Percentiles rank a stretch among this genome's conserved stretches.
These are phyloP conservation scores for Neofusicoccum kwambonambiense DNA, from an alignment of 2,329 filamentous ascomycete genomes.

Conservation along the genomic window DNA sequence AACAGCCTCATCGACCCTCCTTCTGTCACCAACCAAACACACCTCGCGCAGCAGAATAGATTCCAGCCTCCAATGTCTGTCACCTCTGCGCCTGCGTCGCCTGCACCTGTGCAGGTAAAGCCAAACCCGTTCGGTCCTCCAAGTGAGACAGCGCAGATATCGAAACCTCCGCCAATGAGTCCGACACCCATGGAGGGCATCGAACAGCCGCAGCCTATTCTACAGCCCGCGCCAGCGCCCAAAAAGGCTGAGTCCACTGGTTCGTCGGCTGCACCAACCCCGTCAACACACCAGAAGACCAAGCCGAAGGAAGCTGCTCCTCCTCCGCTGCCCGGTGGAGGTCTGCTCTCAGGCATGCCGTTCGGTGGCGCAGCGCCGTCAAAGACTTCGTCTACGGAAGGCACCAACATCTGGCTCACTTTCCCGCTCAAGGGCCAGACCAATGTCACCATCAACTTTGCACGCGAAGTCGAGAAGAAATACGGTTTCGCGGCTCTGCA, in stretches of 20 bases:
- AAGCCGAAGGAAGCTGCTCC: constrained; percentile 54
- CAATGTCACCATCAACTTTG: constrained; percentile 94
- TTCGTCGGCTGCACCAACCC: constrained; percentile 42
- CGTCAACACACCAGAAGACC: constrained; percentile 55
- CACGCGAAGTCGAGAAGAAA: constrained; percentile 85
- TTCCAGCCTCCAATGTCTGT: constrained; percentile 36
- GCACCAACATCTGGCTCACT: constrained; percentile 81
- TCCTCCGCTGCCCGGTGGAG: constrained; percentile 60
- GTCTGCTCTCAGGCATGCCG: constrained; percentile 61
- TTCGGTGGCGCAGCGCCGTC: constrained; percentile 54
- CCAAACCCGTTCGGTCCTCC: constrained; percentile 16
- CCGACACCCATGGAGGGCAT: constrained; percentile 37
- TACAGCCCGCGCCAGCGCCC: constrained; percentile 24
- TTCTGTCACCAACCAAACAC: constrained; percentile 37
- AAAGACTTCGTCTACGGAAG: constrained; percentile 40
- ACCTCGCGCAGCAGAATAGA: constrained; percentile 17
- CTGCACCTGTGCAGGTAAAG: constrained; percentile 23
- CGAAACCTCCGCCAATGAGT: constrained; percentile 12
- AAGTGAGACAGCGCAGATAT: background rate
- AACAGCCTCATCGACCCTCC: constrained; percentile 82
- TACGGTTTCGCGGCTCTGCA: constrained; percentile 95
- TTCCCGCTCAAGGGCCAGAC: constrained; percentile 77
- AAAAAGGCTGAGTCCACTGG: constrained; percentile 38
- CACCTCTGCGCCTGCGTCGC: constrained; percentile 41
- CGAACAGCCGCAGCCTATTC: constrained; percentile 26